Evolutionary conservation across 768 basidiomycete genomes (phyloP), one percentile per base, ranked within the genome.

Genomic region (Amanita inopinata): DNA sequence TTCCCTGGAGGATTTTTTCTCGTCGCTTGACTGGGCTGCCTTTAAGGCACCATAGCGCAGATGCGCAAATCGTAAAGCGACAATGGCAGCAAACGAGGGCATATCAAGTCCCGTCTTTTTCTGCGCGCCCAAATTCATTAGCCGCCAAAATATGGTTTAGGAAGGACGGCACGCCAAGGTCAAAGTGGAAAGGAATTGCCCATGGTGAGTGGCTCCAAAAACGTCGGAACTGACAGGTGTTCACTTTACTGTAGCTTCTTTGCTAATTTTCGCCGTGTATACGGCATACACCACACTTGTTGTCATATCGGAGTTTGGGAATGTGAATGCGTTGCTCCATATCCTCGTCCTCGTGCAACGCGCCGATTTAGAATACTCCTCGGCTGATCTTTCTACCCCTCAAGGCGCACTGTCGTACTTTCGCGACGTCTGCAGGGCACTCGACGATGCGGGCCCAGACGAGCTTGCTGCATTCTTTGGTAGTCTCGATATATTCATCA

Each of bases 101-200:
- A 6, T 25, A 34, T 14, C 17, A 40, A 15, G n/a, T 27, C 5
- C 25, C 42, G 6, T 33, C 42, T 17, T 25, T 43, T 24, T 34
- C 42, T 15, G 17, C 42, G n/a, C 33, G 42, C 6, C 34, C 42
- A 5, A 43, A 43, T 23, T 38, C 36, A 14, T 14, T 45, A 2
- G 22, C 22, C 9, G 37, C 44, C 15, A 45, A 24, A 31, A 15
- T 45, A 8, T 45, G 45, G 45, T 39, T 30, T 20, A 12, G 30
- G 20, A 46, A 46, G 38, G 45, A 46, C 27, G 45, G 45, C 3
- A 19, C 30, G 4, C 45, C 37, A 19, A 38, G 45, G 19, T 46
- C 37, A 11, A 39, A 39, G 22, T 33, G 30, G 36, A 46, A 46
- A 18, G 37, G 37, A 12, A 15, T 25, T 30, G 8, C 32, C 9